phyloP scores from a whole-genome alignment of 768 basidiomycete genomes.

The Gyrodon lividus region DNA sequence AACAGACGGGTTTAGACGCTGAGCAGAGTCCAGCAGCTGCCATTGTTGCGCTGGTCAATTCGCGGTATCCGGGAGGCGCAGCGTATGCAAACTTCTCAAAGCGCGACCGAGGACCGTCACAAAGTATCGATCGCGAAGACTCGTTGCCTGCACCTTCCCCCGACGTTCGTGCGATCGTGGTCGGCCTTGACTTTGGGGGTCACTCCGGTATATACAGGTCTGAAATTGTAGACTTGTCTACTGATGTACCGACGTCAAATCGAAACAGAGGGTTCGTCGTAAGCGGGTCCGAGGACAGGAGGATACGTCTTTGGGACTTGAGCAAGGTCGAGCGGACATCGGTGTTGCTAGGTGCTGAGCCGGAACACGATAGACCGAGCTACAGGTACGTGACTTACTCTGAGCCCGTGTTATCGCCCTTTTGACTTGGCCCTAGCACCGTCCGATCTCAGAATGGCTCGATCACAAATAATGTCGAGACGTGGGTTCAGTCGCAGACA shows the following conservation, averaged over 20 bases:
- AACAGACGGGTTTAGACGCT: conserved; percentile 51
- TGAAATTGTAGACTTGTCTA: conserved; percentile 45
- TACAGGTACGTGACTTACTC: conserved; percentile 59
- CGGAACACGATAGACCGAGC: conserved; percentile 69
- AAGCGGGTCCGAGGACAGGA: conserved; percentile 88
- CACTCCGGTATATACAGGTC: conserved; percentile 52
- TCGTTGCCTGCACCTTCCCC: conserved; percentile 49
- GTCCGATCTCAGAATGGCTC: conserved; percentile 38
- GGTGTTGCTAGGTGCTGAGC: conserved; percentile 76
- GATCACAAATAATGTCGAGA: conserved; percentile 59
- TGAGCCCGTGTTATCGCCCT: not conserved
- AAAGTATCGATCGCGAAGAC: conserved; percentile 34
- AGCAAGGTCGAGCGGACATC: conserved; percentile 67
- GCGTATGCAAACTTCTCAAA: conserved; percentile 26
- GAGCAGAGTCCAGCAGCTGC: conserved; percentile 68
- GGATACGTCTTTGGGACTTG: conserved; percentile 87
- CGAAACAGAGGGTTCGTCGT: conserved; percentile 71
- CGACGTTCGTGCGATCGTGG: conserved; percentile 68
- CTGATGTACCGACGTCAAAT: conserved; percentile 39
- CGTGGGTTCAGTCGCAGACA: conserved; percentile 49
- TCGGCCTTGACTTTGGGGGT: conserved; percentile 77
- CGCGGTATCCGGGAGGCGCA: conserved; percentile 46
- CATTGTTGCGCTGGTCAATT: conserved; percentile 77
- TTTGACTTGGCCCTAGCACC: conserved; percentile 27
- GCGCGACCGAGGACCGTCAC: conserved; percentile 32